A percentile compares a stretch with the other conserved stretches of the same genome.
Conservation (phyloP, 106 monocot genomes). For the Dendrobium nobile region DNA sequence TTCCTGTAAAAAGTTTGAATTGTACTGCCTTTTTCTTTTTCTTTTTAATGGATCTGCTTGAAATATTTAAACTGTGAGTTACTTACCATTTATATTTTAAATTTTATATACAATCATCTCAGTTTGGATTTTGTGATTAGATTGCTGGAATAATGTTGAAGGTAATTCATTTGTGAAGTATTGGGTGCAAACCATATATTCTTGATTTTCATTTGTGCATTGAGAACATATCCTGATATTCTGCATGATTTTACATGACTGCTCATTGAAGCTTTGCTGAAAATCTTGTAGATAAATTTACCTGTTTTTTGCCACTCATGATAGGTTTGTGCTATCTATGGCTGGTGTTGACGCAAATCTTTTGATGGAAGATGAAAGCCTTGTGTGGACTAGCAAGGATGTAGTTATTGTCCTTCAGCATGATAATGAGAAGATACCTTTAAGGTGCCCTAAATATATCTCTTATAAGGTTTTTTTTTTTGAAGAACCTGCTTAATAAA, state of each 20-base stretch:
- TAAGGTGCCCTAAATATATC: constrained; percentile 46
- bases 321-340: constrained; percentile 91
- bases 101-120: neutral
- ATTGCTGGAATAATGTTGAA: neutral
- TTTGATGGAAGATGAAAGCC: constrained; percentile 97
- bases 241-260: neutral
- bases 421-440: constrained; percentile 81
- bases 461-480: neutral
- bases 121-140: neutral
- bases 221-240: neutral
- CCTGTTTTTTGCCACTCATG: constrained; percentile 1
- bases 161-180: neutral
- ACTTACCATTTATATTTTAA: neutral
- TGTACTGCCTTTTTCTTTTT: neutral
- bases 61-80: neutral
- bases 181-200: neutral
- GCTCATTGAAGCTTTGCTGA: neutral
- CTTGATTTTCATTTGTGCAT: neutral
- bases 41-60: neutral
- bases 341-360: constrained; percentile 86
- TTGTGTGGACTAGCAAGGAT: constrained; percentile 97
- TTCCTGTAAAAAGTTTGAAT: neutral
- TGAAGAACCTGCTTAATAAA: neutral
- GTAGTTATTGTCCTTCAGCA: constrained; percentile 97
- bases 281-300: neutral